Evolutionary conservation across 2,329 filamentous ascomycete species (phyloP).

Genomic region (Microsporum canis): DNA sequence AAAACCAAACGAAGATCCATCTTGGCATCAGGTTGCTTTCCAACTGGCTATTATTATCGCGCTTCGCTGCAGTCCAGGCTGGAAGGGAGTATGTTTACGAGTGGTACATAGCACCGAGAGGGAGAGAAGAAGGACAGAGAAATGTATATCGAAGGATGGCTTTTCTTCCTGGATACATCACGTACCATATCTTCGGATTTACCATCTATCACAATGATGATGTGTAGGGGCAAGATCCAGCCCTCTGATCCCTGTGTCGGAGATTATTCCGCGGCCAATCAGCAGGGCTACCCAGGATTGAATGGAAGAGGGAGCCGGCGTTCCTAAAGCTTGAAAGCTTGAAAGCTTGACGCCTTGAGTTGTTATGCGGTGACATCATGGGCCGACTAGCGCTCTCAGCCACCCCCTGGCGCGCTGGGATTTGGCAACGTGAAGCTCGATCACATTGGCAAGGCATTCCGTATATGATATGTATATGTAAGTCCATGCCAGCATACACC

Average conservation of each 20-base stretch:
- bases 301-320: not conserved
- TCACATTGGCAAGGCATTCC: not conserved
- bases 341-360: not conserved
- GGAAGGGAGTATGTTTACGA: not conserved
- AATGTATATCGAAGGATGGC: not conserved
- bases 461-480: not conserved
- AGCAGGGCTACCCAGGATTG: conserved; percentile 4
- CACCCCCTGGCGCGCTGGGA: not conserved
- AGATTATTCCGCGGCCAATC: conserved; percentile 9
- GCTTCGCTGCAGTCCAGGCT: not conserved
- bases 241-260: conserved; percentile 1
- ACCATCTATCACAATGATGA: not conserved
- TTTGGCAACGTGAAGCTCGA: not conserved
- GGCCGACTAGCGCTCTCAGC: not conserved
- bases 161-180: not conserved
- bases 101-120: not conserved
- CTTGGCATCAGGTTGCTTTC: not conserved
- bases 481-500: not conserved
- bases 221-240: not conserved
- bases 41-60: not conserved
- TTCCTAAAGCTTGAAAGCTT: not conserved
- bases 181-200: not conserved
- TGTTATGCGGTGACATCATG: not conserved
- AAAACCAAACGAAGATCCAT: not conserved
- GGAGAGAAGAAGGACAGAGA: not conserved